These are phyloP conservation scores for Sarocladium strictum DNA, from an alignment of 2,329 filamentous ascomycete species.

Conservation along the genomic window DNA sequence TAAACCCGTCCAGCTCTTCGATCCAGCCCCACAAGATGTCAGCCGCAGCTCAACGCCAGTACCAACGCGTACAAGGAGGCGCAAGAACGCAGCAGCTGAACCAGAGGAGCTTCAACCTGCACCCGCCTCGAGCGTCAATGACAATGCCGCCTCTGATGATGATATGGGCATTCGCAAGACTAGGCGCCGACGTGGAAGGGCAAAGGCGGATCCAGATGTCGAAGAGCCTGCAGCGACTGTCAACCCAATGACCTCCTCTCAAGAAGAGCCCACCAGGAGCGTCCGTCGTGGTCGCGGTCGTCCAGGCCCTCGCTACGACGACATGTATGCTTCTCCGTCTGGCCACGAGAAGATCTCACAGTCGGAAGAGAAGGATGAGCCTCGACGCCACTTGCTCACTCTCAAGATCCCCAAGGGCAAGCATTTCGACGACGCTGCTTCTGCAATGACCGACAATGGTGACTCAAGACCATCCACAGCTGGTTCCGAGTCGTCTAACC, in stretches of 20 bases:
- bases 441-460: slow-evolving; percentile 33
- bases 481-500: slow-evolving; percentile 44
- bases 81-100: slow-evolving; percentile 24
- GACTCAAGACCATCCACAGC: slow-evolving; percentile 47
- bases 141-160: slow-evolving; percentile 25
- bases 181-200: slow-evolving; percentile 23
- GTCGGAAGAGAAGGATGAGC: slow-evolving; percentile 14
- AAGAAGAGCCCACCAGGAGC: slow-evolving; percentile 6
- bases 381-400: slow-evolving; percentile 25
- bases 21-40: slow-evolving; percentile 42
- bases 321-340: slow-evolving; percentile 10
- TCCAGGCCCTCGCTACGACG: slow-evolving; percentile 13
- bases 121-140: slow-evolving; percentile 27
- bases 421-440: slow-evolving; percentile 31
- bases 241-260: background rate
- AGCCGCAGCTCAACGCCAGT: slow-evolving; percentile 48
- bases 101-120: slow-evolving; percentile 21
- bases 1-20: slow-evolving; percentile 44
- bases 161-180: slow-evolving; percentile 22
- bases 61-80: slow-evolving; percentile 24
- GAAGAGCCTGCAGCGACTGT: slow-evolving; percentile 18
- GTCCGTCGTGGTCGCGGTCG: slow-evolving; percentile 10
- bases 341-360: slow-evolving; percentile 7
- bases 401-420: slow-evolving; percentile 36
- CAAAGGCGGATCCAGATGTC: slow-evolving; percentile 18